These are phyloP conservation scores for Cordyceps farinosa DNA, from an alignment of 2,329 filamentous ascomycete genomes.

Conservation along the genomic window DNA sequence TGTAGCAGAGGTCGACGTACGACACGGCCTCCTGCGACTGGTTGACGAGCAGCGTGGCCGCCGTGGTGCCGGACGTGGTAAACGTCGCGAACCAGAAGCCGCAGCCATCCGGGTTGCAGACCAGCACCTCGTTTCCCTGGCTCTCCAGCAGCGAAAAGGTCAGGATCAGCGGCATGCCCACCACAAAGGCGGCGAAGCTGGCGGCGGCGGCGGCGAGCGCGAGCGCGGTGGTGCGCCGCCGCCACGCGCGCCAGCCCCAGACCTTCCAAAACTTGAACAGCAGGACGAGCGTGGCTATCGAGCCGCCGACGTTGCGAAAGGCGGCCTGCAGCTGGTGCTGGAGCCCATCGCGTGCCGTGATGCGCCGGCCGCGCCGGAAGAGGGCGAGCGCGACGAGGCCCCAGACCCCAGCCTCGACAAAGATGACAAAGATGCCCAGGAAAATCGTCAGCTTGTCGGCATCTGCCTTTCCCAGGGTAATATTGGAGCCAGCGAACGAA, in stretches of 20 bases:
- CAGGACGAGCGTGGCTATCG: not conserved
- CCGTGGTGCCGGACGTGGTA: not conserved
- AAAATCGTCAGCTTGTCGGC: not conserved
- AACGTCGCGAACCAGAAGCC: not conserved
- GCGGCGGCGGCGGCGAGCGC: not conserved
- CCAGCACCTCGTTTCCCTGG: not conserved
- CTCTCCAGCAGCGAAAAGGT: not conserved
- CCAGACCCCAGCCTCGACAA: not conserved
- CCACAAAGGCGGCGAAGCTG: not conserved
- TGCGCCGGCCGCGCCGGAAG: not conserved
- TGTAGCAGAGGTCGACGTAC: conserved; percentile 9
- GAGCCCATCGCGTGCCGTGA: not conserved
- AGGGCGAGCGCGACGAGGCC: not conserved
- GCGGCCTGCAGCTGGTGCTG: not conserved
- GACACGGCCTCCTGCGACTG: conserved; percentile 2
- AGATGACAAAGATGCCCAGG: not conserved
- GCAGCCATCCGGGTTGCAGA: not conserved
- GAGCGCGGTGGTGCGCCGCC: not conserved
- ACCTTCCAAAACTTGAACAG: not conserved
- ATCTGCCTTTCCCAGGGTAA: not conserved
- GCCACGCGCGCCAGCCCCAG: not conserved
- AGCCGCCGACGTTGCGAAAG: conserved; percentile 1
- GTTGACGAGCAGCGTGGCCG: not conserved
- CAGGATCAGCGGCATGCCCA: not conserved
- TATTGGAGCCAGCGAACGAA: not conserved